Conservation (phyloP, 2,329 filamentous ascomycete genomes). For the Talaromyces funiculosus region DNA sequence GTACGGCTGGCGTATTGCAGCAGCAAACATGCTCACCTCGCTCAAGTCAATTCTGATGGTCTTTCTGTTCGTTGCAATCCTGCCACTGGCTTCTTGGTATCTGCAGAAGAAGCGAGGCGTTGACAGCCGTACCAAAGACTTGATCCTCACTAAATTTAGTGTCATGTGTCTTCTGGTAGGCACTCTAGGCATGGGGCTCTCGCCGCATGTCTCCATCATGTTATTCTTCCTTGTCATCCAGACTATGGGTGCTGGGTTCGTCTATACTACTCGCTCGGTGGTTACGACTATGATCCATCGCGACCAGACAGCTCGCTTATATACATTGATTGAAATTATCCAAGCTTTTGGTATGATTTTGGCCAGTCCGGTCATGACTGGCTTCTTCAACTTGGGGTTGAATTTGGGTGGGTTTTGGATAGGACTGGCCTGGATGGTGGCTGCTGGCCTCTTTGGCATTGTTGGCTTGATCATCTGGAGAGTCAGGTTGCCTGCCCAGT, state of each 20-base stretch:
- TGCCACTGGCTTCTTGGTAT: slow-evolving; percentile 39
- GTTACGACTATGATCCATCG: slow-evolving; percentile 45
- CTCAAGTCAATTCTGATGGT: slow-evolving; percentile 46
- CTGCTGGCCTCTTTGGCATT: slow-evolving; percentile 27
- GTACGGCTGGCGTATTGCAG: slow-evolving; percentile 45
- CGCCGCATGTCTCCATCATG: slow-evolving; percentile 38
- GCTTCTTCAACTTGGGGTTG: slow-evolving; percentile 44
- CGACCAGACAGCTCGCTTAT: slow-evolving; percentile 45
- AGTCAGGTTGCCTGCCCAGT: slow-evolving; percentile 5
- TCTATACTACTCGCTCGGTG: slow-evolving; percentile 42
- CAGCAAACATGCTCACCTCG: slow-evolving; percentile 40
- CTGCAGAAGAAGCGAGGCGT: slow-evolving; percentile 33
- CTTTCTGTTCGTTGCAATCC: slow-evolving; percentile 41
- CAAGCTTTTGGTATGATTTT: slow-evolving; percentile 45
- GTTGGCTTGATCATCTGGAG: slow-evolving; percentile 15
- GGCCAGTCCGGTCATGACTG: slow-evolving; percentile 43
- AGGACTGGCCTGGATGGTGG: slow-evolving; percentile 44
- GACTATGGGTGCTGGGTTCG: slow-evolving; percentile 46
- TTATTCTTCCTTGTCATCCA: slow-evolving; percentile 44
- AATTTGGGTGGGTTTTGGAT: slow-evolving; percentile 44
- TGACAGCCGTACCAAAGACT: slow-evolving; percentile 39
- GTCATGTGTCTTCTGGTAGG: slow-evolving; percentile 41
- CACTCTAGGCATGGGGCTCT: slow-evolving; percentile 43
- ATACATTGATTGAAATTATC: slow-evolving; percentile 46
- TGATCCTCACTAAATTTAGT: slow-evolving; percentile 43